A percentile compares a stretch with the other conserved stretches of the same genome.
These are phyloP conservation scores for Cryomyces antarcticus DNA, from an alignment of 495 filamentous ascomycete genomes.

Conservation along the genomic window DNA sequence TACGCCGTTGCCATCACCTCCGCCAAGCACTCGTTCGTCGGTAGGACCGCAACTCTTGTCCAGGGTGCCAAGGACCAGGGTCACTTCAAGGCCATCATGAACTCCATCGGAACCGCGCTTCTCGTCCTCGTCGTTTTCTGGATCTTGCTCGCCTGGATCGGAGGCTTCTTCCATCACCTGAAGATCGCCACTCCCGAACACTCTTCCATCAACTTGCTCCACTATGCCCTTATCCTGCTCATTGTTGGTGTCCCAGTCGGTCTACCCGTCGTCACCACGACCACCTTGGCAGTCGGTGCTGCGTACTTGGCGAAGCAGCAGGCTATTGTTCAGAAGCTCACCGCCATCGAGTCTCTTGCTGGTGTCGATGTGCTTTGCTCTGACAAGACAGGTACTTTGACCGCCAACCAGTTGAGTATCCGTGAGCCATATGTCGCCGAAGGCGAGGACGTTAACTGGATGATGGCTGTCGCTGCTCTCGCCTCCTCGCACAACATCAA, in stretches of 20 bases:
- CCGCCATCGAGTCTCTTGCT: slow-evolving; percentile 56
- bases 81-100: slow-evolving; percentile 72
- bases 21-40: slow-evolving; percentile 50
- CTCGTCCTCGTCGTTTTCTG: slow-evolving; percentile 54
- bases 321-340: slow-evolving; percentile 59
- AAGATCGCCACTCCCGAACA: slow-evolving; percentile 43
- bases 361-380: slow-evolving; percentile 61
- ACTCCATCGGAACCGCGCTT: slow-evolving; percentile 48
- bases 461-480: slow-evolving; percentile 57
- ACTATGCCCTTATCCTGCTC: slow-evolving; percentile 45
- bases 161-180: slow-evolving; percentile 55
- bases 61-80: slow-evolving; percentile 49
- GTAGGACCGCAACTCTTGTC: slow-evolving; percentile 48
- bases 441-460: slow-evolving; percentile 60
- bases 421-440: slow-evolving; percentile 57
- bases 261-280: slow-evolving; percentile 56
- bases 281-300: slow-evolving; percentile 54
- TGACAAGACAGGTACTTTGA: slow-evolving; percentile 50
- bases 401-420: slow-evolving; percentile 55
- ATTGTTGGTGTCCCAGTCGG: slow-evolving; percentile 60
- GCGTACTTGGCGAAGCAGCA: slow-evolving; percentile 55
- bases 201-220: slow-evolving; percentile 34
- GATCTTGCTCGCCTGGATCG: slow-evolving; percentile 53
- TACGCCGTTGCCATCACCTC: slow-evolving; percentile 44
- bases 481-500: slow-evolving; percentile 62